Conservation (phyloP, 1,139 yeast species). For the Pichia norvegensis region DNA sequence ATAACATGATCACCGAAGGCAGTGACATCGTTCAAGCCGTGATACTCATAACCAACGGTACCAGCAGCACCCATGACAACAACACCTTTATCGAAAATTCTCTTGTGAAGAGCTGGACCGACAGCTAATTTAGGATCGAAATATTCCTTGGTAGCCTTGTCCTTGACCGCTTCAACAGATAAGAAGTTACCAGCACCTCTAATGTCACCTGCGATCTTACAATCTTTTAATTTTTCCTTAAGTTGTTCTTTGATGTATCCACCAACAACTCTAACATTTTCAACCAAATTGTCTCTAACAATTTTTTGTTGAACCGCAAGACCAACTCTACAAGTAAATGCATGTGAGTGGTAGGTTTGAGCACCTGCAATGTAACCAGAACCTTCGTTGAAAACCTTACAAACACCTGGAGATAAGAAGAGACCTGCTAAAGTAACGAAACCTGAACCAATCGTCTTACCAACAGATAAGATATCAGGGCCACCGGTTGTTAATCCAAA, state of each 20-base stretch:
- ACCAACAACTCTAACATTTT: slow-evolving; percentile 45
- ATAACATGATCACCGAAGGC: slow-evolving; percentile 40
- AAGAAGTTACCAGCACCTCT: slow-evolving; percentile 59
- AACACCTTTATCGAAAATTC: slow-evolving; percentile 37
- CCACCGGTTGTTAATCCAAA: slow-evolving; percentile 34
- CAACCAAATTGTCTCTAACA: slow-evolving; percentile 35
- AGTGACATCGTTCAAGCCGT: slow-evolving; percentile 27
- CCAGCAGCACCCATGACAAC: slow-evolving; percentile 40
- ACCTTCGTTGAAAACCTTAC: slow-evolving; percentile 38
- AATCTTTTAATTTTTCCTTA: slow-evolving; percentile 28
- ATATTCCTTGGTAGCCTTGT: slow-evolving; percentile 41
- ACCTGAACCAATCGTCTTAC: slow-evolving; percentile 60
- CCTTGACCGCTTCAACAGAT: slow-evolving; percentile 49
- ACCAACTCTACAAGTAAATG: slow-evolving; percentile 54
- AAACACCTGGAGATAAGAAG: slow-evolving; percentile 44
- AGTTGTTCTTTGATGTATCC: slow-evolving; percentile 40
- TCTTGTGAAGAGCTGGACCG: slow-evolving; percentile 31
- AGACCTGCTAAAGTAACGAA: slow-evolving; percentile 56
- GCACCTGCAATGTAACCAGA: slow-evolving; percentile 42
- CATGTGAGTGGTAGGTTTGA: slow-evolving; percentile 57
- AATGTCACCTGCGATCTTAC: slow-evolving; percentile 45
- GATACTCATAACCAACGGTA: slow-evolving; percentile 26
- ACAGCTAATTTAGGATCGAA: slow-evolving; percentile 33
- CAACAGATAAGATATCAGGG: slow-evolving; percentile 56
- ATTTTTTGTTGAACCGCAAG: slow-evolving; percentile 49